Percentiles rank a stretch among this genome's conserved stretches.
Conservation (phyloP, 371 early-diverging fungal species). For the Mortierella sp. region DNA sequence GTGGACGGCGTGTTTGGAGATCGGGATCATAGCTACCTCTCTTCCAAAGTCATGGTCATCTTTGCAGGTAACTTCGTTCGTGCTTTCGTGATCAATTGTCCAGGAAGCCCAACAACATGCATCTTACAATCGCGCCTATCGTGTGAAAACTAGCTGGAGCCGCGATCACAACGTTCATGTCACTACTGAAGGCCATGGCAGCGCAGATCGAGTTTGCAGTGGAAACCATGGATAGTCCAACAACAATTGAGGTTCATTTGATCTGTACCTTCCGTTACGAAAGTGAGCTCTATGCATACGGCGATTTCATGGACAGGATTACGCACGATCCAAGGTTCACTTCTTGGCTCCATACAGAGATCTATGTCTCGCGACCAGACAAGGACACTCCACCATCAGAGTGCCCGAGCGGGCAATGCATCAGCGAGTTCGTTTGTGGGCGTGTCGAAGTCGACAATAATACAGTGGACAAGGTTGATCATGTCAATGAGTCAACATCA, state of each 20-base stretch:
- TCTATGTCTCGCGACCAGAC: constrained; percentile 44
- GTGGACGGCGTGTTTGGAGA: constrained; percentile 50
- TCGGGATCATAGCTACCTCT: constrained; percentile 37
- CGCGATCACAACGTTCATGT: constrained; percentile 46
- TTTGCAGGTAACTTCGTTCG: constrained; percentile 30
- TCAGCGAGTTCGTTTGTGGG: constrained; percentile 43
- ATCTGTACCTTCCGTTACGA: constrained; percentile 48
- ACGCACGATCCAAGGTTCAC: constrained; percentile 42
- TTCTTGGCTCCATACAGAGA: constrained; percentile 29
- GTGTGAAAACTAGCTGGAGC: constrained; percentile 32
- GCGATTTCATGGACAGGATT: constrained; percentile 41
- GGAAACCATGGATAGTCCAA: background rate
- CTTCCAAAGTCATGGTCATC: constrained; percentile 28
- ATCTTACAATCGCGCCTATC: too few species aligned
- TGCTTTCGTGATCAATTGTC: background rate
- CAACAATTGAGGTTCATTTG: constrained; percentile 26
- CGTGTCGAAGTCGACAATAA: constrained; percentile 5
- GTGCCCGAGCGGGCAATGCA: constrained; percentile 33
- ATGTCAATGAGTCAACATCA: constrained; percentile 14
- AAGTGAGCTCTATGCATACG: constrained; percentile 48
- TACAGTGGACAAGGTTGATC: background rate
- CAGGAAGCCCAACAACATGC: too few species aligned
- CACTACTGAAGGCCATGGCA: constrained; percentile 40
- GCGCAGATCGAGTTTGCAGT: constrained; percentile 32
- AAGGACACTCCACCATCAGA: constrained; percentile 13